Conservation (phyloP, 2,329 filamentous ascomycete genomes). For the Phaeosphaeria sp. region DNA sequence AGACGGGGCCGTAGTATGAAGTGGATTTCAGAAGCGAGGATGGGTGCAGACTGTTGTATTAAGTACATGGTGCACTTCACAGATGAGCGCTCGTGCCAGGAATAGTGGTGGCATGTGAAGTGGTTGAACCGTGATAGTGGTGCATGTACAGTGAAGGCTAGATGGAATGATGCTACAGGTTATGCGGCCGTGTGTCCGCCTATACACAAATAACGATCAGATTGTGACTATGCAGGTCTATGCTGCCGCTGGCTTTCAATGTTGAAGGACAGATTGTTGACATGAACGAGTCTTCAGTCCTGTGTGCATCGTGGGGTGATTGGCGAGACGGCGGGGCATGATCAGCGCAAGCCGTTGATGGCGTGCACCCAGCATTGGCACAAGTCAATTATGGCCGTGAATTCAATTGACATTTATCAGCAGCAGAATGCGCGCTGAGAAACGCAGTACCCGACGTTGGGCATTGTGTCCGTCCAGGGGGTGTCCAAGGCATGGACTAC, state of each 20-base stretch:
- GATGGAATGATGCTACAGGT: background rate
- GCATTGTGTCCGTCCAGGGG: too few relatives aligned
- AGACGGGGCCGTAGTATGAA: background rate
- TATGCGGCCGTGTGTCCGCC: background rate
- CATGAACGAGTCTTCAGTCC: slow-evolving; percentile 26
- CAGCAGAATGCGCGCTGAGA: background rate
- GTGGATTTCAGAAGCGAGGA: background rate
- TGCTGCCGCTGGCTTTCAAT: too few relatives aligned
- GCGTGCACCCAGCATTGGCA: slow-evolving; percentile 14
- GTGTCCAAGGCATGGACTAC: too few relatives aligned
- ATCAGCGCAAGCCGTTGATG: background rate
- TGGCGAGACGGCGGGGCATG: background rate
- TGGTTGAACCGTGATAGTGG: background rate
- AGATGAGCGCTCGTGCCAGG: background rate
- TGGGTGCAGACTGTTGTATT: background rate
- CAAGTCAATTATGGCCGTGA: background rate
- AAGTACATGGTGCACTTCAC: background rate
- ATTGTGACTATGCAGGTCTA: background rate
- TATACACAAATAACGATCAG: background rate
- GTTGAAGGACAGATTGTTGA: slow-evolving; percentile 17
- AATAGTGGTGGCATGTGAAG: background rate
- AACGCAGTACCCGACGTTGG: background rate
- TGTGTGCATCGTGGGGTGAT: background rate
- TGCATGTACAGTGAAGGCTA: background rate
- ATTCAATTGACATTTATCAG: background rate